Conservation (phyloP, 805 yeast species). For the Saccharomycopsis olivae region DNA sequence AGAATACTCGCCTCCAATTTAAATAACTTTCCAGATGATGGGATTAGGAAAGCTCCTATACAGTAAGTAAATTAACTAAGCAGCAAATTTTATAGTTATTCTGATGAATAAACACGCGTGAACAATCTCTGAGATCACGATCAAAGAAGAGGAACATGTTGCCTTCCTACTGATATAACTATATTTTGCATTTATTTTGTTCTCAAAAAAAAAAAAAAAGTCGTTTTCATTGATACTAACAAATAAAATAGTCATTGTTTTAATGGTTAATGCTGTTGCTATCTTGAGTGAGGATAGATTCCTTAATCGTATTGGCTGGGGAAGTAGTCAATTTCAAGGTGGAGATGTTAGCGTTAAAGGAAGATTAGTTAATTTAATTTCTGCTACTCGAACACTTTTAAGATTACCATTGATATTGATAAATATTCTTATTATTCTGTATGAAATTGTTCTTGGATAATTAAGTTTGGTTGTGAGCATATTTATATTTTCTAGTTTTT, state of each 20-base stretch:
- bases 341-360: conserved; percentile 31
- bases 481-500: neutral
- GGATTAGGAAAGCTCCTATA: conserved; percentile 46
- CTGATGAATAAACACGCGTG: too few relatives aligned
- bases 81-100: too few relatives aligned
- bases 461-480: neutral
- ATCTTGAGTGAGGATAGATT: conserved; percentile 52
- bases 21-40: too few relatives aligned
- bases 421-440: conserved; percentile 39
- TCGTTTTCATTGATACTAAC: neutral
- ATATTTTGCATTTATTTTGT: neutral
- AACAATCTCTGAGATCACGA: conserved; percentile 7
- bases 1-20: too few relatives aligned
- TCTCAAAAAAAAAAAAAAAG: neutral
- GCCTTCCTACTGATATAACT: conserved; percentile 5
- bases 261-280: conserved; percentile 45
- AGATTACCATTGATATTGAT: conserved; percentile 45
- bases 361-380: conserved; percentile 40
- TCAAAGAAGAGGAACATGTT: conserved; percentile 9
- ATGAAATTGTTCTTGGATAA: conserved; percentile 43
- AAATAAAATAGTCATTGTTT: conserved; percentile 31
- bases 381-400: conserved; percentile 49
- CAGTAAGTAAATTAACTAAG: conserved; percentile 23
- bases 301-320: conserved; percentile 35
- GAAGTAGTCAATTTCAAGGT: conserved; percentile 12